Evolutionary conservation across 2,329 filamentous ascomycete species (phyloP), one percentile per base, ranked within the genome.

Genomic region (Sarocladium brachiariae): DNA sequence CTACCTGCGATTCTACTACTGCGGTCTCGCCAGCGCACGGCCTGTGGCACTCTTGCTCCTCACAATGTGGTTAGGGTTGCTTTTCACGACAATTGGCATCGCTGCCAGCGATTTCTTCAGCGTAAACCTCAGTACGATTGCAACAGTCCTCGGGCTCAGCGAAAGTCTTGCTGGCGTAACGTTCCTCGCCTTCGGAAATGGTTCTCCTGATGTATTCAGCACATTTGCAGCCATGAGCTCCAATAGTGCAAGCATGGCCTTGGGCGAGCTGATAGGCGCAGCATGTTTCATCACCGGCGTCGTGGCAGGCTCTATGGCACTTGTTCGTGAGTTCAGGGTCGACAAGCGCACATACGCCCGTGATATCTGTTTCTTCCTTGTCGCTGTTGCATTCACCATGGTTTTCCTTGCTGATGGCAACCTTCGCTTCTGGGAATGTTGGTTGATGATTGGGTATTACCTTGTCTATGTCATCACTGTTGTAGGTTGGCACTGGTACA

Each of bases 81-180:
- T 99, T 7, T 99, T 99, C 70, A 92, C 87, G 58, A 97, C 93
- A 13, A 96, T 99, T 56, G 93, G 93, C 53, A 96, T 99, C 56
- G 93, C 93, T 13, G 93, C 93, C 19, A 96, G 90, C 68, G 93
- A 99, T 70, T 99, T 99, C 73, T 93, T 99, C 70, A 97, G 91
- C 69, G 83, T 97, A 70, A 96, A 99, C 63, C 77, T 99, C 30
- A 93, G 88, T 67, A 97, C 93, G 11, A 93, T 99, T 59, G 85
- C 93, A 19, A 85, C 78, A 51, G 82, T 96, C 49, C 76, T 97
- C 24, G 91, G 92, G 18, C 85, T 99, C 73, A 96, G 91, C 66
- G 91, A 99, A 72, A 97, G 89, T 65, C 78, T 99, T 68, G 90
- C 93, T 0, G 93, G 93, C 31, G 95, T 99, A 24, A 99, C 93